Evolutionary conservation across 1,284 basidiomycete genomes (phyloP).

Genomic region (Microbotryum saponariae): DNA sequence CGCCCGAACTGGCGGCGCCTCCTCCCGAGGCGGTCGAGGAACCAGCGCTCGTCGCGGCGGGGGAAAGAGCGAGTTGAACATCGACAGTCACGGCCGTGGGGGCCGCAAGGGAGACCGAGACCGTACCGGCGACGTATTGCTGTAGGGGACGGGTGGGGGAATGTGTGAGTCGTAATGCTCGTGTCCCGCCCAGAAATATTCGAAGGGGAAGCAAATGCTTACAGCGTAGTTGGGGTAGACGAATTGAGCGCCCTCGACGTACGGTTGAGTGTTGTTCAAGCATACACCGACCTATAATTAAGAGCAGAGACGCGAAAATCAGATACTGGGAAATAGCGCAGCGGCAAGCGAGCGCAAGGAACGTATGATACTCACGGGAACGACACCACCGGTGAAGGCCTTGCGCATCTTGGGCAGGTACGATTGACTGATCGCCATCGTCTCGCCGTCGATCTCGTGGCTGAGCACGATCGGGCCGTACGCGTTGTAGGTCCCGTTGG

Average conservation of each 20-base stretch:
- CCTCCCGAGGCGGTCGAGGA: no score
- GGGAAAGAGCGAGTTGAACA: no score
- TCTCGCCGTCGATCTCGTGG: constrained; percentile 41
- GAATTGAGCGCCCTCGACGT: constrained; percentile 40
- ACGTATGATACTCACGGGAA: constrained; percentile 36
- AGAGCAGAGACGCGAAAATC: constrained; percentile 29
- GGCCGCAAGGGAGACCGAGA: constrained; percentile 12
- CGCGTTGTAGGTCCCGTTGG: constrained; percentile 32
- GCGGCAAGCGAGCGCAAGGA: background rate
- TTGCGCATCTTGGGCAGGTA: constrained; percentile 19
- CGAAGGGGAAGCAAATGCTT: no score
- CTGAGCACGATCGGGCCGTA: constrained; percentile 44
- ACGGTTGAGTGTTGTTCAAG: constrained; percentile 44
- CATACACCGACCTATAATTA: constrained; percentile 34
- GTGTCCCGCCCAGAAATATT: no score
- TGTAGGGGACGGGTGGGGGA: no score
- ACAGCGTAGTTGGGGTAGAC: constrained; percentile 23
- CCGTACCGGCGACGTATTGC: constrained; percentile 19
- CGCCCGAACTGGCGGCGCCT: no score
- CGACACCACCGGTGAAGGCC: constrained; percentile 19
- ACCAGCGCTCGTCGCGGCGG: no score
- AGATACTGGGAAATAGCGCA: constrained; percentile 20
- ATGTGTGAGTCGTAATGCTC: no score
- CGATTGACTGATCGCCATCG: constrained; percentile 35
- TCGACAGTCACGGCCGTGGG: constrained; percentile 13